Percentiles rank a stretch among this genome's conserved stretches.
Evolutionary conservation across 192 early-diverging fungal genomes (phyloP).

Genomic region (Coemansia sp.): DNA sequence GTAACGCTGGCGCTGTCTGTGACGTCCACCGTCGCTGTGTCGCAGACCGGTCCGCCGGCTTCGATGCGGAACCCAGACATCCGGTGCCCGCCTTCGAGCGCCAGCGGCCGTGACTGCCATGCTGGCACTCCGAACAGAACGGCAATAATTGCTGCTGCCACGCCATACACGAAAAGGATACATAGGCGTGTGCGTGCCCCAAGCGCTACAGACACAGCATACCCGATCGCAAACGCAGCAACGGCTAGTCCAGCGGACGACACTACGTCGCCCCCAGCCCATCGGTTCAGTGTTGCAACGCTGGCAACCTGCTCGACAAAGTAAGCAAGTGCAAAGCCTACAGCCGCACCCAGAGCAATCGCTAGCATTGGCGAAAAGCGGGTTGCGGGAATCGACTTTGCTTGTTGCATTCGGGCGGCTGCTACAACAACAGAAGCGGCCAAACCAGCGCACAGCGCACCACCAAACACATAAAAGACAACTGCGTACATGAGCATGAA

Average conservation of each 20-base stretch:
- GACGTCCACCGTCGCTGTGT: conserved; percentile 18
- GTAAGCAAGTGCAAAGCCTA: conserved; percentile 14
- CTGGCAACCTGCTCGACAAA: conserved; percentile 24
- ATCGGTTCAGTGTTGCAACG: conserved; percentile 19
- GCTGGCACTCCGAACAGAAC: conserved; percentile 17
- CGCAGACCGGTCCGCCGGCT: conserved; percentile 23
- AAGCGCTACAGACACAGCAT: conserved; percentile 9
- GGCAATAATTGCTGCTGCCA: conserved; percentile 9
- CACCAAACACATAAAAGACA: conserved; percentile 38
- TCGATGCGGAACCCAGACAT: conserved; percentile 3
- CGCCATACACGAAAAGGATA: conserved; percentile 4
- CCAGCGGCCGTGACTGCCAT: conserved; percentile 39
- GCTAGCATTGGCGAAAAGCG: background rate
- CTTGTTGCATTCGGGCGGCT: background rate
- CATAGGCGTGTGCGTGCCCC: conserved; percentile 17
- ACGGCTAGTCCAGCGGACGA: conserved; percentile 9
- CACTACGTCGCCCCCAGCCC: conserved; percentile 24
- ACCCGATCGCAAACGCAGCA: conserved; percentile 11
- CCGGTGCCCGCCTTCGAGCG: background rate
- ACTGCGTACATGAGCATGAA: conserved; percentile 45
- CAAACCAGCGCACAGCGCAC: conserved; percentile 17
- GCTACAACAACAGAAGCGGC: background rate
- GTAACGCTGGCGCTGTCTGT: conserved; percentile 2
- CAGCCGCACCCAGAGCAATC: background rate
- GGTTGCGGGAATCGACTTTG: background rate